Conservation (phyloP, 306 rosid genomes). For the Prunus kanzakura region DNA sequence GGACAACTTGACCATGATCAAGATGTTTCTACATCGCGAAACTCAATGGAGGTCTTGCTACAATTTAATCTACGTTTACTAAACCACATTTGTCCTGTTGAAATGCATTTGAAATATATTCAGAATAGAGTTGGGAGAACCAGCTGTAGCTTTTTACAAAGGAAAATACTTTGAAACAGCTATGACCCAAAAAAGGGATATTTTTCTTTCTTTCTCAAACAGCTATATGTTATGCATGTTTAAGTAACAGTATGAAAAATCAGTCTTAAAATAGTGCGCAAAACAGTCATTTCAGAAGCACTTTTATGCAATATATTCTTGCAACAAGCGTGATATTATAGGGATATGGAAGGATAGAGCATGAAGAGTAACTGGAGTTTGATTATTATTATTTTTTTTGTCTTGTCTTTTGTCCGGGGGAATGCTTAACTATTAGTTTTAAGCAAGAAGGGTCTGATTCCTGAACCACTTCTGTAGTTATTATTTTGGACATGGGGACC, state of each 20-base stretch:
- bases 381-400: background rate
- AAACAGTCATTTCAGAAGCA: background rate
- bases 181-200: background rate
- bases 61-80: constrained; percentile 5
- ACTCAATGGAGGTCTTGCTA: constrained; percentile 61
- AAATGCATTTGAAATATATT: constrained; percentile 11
- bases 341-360: background rate
- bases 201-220: no score
- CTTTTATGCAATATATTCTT: background rate
- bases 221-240: no score
- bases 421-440: constrained; percentile 11
- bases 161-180: background rate
- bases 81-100: background rate
- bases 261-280: background rate
- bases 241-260: background rate
- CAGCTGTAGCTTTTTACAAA: background rate
- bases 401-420: background rate
- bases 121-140: background rate
- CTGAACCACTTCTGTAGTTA: constrained; percentile 8
- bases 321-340: background rate
- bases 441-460: constrained; percentile 12
- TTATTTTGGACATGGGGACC: constrained; percentile 12
- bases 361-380: background rate
- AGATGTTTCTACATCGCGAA: constrained; percentile 53
- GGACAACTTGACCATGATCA: constrained; percentile 56